phyloP scores from a whole-genome alignment of 1,284 basidiomycete genomes.

The Phaffia rhodozyma region DNA sequence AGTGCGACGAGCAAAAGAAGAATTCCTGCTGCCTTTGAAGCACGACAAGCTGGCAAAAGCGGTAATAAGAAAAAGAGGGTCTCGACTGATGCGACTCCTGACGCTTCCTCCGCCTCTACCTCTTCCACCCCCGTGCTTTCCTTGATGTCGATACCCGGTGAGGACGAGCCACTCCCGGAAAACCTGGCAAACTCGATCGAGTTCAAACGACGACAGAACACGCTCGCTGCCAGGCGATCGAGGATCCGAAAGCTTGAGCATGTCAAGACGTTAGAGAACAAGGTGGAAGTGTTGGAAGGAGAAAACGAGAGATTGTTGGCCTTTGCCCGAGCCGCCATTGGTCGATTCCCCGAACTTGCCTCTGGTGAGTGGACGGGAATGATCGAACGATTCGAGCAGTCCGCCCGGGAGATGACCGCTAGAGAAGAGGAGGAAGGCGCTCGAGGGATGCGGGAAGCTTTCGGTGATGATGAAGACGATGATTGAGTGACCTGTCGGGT shows the following conservation, averaged over 20 bases:
- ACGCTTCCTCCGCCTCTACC: too few relatives aligned
- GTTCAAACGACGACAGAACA: constrained; percentile 65
- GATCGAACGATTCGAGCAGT: neutral
- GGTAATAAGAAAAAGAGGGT: constrained; percentile 44
- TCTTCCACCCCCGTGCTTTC: neutral
- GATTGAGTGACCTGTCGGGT: neutral
- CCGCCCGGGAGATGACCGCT: neutral
- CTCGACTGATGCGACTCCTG: constrained; percentile 41
- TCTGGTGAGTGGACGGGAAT: neutral
- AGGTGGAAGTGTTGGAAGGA: constrained; percentile 31
- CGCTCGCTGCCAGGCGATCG: constrained; percentile 59
- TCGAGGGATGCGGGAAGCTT: constrained; percentile 2
- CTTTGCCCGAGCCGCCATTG: constrained; percentile 7
- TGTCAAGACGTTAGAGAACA: constrained; percentile 49
- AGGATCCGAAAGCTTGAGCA: constrained; percentile 65
- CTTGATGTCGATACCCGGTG: constrained; percentile 32
- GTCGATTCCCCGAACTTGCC: constrained; percentile 7
- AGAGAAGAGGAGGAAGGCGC: constrained; percentile 3
- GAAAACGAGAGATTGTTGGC: constrained; percentile 6
- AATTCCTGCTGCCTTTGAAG: constrained; percentile 41
- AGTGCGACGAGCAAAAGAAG: constrained; percentile 50
- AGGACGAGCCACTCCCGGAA: constrained; percentile 39
- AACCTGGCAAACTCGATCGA: constrained; percentile 48
- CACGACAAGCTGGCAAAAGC: constrained; percentile 20
- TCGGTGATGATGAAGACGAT: constrained; percentile 9